phyloP scores from a whole-genome alignment of 1,284 basidiomycete species.

The Ganoderma resinaceum region DNA sequence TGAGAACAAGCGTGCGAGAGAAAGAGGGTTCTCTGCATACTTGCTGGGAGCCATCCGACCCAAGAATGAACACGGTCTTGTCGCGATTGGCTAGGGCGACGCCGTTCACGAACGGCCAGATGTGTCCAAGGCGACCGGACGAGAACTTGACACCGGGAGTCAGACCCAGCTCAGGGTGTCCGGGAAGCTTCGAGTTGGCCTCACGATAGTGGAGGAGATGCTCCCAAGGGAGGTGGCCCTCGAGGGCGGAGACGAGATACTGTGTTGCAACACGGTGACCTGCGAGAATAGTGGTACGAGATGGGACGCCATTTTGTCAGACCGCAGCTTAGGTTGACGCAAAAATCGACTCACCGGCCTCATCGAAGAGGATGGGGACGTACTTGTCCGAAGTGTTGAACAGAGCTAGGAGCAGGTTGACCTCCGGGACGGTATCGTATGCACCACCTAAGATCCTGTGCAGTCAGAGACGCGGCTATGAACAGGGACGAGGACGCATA shows the following conservation, averaged over 20 bases:
- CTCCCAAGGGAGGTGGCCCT: conserved; percentile 73
- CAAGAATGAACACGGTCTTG: conserved; percentile 81
- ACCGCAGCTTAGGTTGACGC: not conserved
- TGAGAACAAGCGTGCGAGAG: conserved; percentile 23
- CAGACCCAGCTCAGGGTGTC: conserved; percentile 85
- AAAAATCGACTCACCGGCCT: conserved; percentile 62
- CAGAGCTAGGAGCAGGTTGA: conserved; percentile 75
- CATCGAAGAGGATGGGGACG: conserved; percentile 75
- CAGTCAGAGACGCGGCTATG: not conserved
- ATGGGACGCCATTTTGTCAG: conserved; percentile 1
- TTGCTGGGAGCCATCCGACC: conserved; percentile 88
- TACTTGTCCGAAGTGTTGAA: conserved; percentile 71
- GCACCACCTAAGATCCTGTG: conserved; percentile 65
- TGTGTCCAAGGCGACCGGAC: conserved; percentile 84
- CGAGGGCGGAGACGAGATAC: conserved; percentile 79
- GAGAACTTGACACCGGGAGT: conserved; percentile 90
- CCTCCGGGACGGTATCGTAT: conserved; percentile 86
- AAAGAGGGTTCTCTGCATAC: conserved; percentile 8
- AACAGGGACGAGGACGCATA: not conserved
- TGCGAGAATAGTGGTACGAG: conserved; percentile 36
- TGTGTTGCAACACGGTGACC: conserved; percentile 90
- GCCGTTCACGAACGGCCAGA: conserved; percentile 86
- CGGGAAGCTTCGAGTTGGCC: conserved; percentile 84
- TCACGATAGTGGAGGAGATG: conserved; percentile 85
- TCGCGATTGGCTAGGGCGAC: conserved; percentile 79